A percentile compares a stretch with the other conserved stretches of the same genome.
Conservation (phyloP, 192 early-diverging fungal genomes). For the Coemansia sp. region DNA sequence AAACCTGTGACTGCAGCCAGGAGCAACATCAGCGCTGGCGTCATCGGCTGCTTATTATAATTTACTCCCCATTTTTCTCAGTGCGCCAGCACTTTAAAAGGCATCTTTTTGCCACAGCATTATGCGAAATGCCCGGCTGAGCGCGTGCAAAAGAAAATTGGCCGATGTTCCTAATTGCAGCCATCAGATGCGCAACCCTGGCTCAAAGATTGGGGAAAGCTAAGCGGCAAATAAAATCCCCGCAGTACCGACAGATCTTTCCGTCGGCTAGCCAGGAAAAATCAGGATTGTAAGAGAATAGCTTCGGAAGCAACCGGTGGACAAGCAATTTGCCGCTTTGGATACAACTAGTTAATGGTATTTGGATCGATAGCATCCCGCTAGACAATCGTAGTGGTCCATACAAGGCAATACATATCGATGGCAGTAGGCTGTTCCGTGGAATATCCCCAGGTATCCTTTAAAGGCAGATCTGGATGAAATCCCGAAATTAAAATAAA, state of each 20-base stretch:
- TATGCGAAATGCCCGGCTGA: not conserved
- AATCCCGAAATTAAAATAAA: constrained; percentile 1
- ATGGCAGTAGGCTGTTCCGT: not conserved
- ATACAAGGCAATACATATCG: not conserved
- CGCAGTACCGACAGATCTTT: not conserved
- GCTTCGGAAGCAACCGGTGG: too few relatives aligned
- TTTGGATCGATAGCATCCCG: not conserved
- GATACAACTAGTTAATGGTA: too few relatives aligned
- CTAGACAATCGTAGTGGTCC: not conserved
- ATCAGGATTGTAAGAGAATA: too few relatives aligned
- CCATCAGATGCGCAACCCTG: not conserved
- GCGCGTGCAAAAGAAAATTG: not conserved
- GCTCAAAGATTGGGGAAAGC: not conserved
- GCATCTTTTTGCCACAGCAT: too few relatives aligned
- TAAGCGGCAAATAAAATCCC: not conserved
- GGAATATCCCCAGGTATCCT: not conserved
- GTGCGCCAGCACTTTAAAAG: too few relatives aligned
- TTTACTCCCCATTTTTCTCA: too few relatives aligned
- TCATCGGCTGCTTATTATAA: not conserved
- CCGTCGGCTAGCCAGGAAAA: not conserved
- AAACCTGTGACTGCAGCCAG: not conserved
- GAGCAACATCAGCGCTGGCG: not conserved
- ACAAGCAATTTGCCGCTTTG: too few relatives aligned
- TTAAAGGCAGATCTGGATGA: not conserved
- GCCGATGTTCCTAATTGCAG: not conserved